Evolutionary conservation across 352 stramenopile species (phyloP).

Genomic region (Pilasporangium apinafurcum): DNA sequence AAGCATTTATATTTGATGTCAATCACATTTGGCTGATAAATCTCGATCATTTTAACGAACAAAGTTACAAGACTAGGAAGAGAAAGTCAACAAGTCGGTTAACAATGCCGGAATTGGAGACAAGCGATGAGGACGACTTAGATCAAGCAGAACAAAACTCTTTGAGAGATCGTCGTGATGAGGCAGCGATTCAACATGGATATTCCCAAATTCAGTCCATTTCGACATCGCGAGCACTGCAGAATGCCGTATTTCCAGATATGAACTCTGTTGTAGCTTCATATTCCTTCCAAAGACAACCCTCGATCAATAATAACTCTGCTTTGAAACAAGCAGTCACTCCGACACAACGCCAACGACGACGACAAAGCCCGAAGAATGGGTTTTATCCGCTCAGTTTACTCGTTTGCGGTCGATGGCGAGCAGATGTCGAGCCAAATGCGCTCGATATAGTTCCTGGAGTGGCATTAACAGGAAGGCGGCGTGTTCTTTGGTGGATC

Average conservation of each 20-base stretch:
- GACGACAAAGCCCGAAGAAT: slow-evolving; percentile 3
- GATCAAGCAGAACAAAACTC: slow-evolving; percentile 7
- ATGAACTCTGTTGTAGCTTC: slow-evolving; percentile 1
- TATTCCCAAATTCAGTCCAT: slow-evolving; percentile 80
- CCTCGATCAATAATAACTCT: background rate
- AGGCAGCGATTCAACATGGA: slow-evolving; percentile 49
- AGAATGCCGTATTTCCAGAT: slow-evolving; percentile 33
- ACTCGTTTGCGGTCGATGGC: slow-evolving; percentile 47
- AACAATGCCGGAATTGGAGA: background rate
- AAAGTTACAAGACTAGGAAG: slow-evolving; percentile 5
- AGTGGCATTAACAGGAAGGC: slow-evolving; percentile 22
- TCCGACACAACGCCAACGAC: slow-evolving; percentile 1
- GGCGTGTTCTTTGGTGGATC: slow-evolving; percentile 49
- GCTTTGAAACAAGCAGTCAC: too few species aligned
- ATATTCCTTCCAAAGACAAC: background rate
- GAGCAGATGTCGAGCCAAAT: slow-evolving; percentile 8
- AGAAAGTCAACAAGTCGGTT: background rate
- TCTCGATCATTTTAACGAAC: slow-evolving; percentile 80
- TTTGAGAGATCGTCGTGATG: slow-evolving; percentile 43
- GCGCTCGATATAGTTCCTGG: slow-evolving; percentile 33
- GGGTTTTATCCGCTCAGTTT: slow-evolving; percentile 41
- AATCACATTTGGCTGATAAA: slow-evolving; percentile 91
- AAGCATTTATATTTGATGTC: slow-evolving; percentile 84
- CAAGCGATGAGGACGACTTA: background rate
- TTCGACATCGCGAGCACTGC: slow-evolving; percentile 46